These are phyloP conservation scores for Nannochloropsis gaditana DNA, from an alignment of 108 stramenopile species.

Conservation along the genomic window DNA sequence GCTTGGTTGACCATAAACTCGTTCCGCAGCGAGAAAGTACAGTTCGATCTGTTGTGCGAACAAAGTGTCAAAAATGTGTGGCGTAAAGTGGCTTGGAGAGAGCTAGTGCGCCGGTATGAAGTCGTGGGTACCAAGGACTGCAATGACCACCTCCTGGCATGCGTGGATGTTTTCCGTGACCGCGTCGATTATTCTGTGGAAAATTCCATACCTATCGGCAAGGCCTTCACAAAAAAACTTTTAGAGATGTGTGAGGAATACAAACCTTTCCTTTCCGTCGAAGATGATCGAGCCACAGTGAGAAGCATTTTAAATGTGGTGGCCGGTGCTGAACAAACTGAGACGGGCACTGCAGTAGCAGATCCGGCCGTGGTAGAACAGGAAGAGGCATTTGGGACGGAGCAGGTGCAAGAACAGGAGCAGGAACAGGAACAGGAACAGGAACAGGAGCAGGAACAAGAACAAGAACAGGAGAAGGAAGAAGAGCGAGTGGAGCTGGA, in stretches of 20 bases:
- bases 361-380: slow-evolving; percentile 71
- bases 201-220: slow-evolving; percentile 73
- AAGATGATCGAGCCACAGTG: slow-evolving; percentile 78
- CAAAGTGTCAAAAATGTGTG: slow-evolving; percentile 92
- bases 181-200: slow-evolving; percentile 89
- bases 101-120: slow-evolving; percentile 43
- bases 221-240: slow-evolving; percentile 76
- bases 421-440: slow-evolving; percentile 94
- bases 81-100: slow-evolving; percentile 73
- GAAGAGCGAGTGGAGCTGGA: slow-evolving; percentile 68
- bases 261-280: slow-evolving; percentile 67
- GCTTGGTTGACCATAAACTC: slow-evolving; percentile 96
- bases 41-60: slow-evolving; percentile 85
- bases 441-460: slow-evolving; percentile 68
- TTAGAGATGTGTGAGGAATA: slow-evolving; percentile 67
- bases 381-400: slow-evolving; percentile 73
- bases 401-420: slow-evolving; percentile 94
- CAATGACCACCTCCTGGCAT: slow-evolving; percentile 51
- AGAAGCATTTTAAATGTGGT: slow-evolving; percentile 87
- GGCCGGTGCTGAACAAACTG: slow-evolving; percentile 53
- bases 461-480: slow-evolving; percentile 53
- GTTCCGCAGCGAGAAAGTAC: slow-evolving; percentile 94
- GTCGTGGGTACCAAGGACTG: slow-evolving; percentile 55
- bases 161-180: slow-evolving; percentile 86
- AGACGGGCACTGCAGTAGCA: slow-evolving; percentile 59